Percentiles rank a stretch among this genome's conserved stretches.
phyloP scores from a whole-genome alignment of 2,329 filamentous ascomycete genomes.

The Graphilbum ipis-grandicollis region DNA sequence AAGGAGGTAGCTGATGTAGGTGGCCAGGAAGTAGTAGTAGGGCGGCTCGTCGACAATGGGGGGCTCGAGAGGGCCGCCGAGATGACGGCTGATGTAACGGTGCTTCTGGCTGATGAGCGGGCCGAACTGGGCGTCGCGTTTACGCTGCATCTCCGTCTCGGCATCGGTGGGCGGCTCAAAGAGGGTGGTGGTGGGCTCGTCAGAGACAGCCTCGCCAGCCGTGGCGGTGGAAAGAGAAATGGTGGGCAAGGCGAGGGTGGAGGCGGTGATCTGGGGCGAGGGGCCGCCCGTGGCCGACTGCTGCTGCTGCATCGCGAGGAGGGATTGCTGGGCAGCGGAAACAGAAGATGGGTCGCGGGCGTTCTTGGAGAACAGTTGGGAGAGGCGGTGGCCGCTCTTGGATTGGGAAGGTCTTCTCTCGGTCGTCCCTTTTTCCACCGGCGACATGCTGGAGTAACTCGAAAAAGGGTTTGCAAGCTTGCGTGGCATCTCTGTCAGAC shows the following conservation, averaged over 20 bases:
- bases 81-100: slow-evolving; percentile 76
- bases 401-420: slow-evolving; percentile 43
- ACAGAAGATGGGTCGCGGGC: slow-evolving; percentile 34
- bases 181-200: slow-evolving; percentile 55
- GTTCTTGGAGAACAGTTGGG: slow-evolving; percentile 73
- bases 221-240: slow-evolving; percentile 83
- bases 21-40: slow-evolving; percentile 92
- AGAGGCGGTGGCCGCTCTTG: slow-evolving; percentile 55
- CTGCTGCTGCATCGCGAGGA: slow-evolving; percentile 49
- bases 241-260: slow-evolving; percentile 65
- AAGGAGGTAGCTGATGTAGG: slow-evolving; percentile 94
- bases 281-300: slow-evolving; percentile 30
- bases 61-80: slow-evolving; percentile 60
- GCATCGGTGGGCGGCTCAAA: slow-evolving; percentile 79
- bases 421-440: slow-evolving; percentile 29
- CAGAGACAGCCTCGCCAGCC: slow-evolving; percentile 53
- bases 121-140: slow-evolving; percentile 79
- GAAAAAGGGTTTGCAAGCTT: slow-evolving; percentile 40
- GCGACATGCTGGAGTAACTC: slow-evolving; percentile 27
- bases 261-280: slow-evolving; percentile 48
- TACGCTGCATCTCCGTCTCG: slow-evolving; percentile 59
- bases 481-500: slow-evolving; percentile 32
- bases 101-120: slow-evolving; percentile 67
- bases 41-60: slow-evolving; percentile 90
- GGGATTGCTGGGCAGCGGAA: slow-evolving; percentile 47